Base-by-base conservation (phyloP, 176 grass and related monocot genomes). In the Lolium multiflorum region DNA sequence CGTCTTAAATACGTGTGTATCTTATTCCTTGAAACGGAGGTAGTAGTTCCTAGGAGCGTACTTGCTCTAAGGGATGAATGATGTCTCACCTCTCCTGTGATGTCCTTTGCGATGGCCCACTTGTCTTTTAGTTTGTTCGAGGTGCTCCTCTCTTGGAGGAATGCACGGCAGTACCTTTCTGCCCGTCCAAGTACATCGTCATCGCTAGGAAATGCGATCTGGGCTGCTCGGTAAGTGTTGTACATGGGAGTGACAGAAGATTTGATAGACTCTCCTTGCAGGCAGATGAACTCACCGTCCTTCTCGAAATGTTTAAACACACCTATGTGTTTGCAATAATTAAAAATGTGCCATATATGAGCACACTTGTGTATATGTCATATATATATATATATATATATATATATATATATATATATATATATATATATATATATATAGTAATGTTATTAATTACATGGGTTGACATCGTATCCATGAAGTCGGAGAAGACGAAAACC, bases 21-120 rank as follows among this genome's bases (percentile, higher is more conserved):
- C 28, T 28, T 28, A 28, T 28, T 28, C 28, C 2, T 28, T 28
- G 28, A 28, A 28, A 28, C 28, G 28, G 2, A 28, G 28, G 28
- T 28, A 28, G 28, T 28, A n/a, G n/a, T n/a, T n/a, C n/a, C n/a
- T n/a, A n/a, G n/a, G n/a, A n/a, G n/a, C n/a, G n/a, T n/a, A n/a
- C n/a, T n/a, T n/a, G n/a, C n/a, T n/a, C 11, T 16, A 35, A 35
- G 13, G 63, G 5, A 7, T 7, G 5, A 35, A 26, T 58, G 5
- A 31, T 1, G 0, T 28, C 13, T 65, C 15, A 91, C 92, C 88
- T 95, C 93, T 51, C 90, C 86, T 0, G 91, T 77, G 11, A 93
- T 26, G 51, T 87, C 89, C 43, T 89, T 89, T 28, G 91, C 26
- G 50, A 95, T 89, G 79, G 85, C 31, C 94, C 91, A 95, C 60